phyloP scores from a whole-genome alignment of 139 green algal species.

The Chlorella sp. region DNA sequence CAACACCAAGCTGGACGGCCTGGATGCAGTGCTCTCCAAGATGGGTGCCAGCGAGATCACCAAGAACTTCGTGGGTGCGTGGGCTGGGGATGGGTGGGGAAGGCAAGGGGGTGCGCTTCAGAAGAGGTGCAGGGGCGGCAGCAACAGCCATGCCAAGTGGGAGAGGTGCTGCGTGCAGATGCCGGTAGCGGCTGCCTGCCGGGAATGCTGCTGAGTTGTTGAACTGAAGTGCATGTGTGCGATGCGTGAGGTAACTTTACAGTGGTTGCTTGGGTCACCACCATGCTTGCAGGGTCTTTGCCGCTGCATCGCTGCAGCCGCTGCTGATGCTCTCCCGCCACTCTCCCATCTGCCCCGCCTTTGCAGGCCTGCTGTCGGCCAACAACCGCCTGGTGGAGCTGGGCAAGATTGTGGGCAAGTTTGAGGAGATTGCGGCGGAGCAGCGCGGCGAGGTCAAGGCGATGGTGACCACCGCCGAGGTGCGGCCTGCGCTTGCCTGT shows the following conservation, averaged over 20 bases:
- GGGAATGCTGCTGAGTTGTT: too few species aligned
- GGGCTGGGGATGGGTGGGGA: background rate
- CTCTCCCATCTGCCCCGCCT: background rate
- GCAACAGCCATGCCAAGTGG: too few species aligned
- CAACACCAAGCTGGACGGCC: slow-evolving; percentile 34
- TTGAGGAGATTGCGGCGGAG: slow-evolving; percentile 69
- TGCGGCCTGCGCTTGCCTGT: background rate
- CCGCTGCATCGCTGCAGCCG: background rate
- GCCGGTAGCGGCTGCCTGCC: too few species aligned
- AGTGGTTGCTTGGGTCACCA: too few species aligned
- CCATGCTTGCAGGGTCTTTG: too few species aligned
- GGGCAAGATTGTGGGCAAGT: slow-evolving; percentile 58
- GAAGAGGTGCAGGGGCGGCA: background rate
- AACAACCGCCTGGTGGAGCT: slow-evolving; percentile 76
- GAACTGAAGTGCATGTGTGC: too few species aligned
- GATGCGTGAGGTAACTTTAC: too few species aligned
- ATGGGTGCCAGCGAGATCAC: slow-evolving; percentile 63
- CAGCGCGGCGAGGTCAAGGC: slow-evolving; percentile 74
- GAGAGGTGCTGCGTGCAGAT: too few species aligned
- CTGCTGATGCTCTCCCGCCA: background rate
- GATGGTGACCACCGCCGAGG: slow-evolving; percentile 74
- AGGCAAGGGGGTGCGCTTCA: background rate
- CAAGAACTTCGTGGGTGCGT: slow-evolving; percentile 63
- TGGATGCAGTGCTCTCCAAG: slow-evolving; percentile 53
- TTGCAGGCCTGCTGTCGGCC: slow-evolving; percentile 69